phyloP scores from a whole-genome alignment of 75 land plant species.

The Cunninghamia lanceolata region DNA sequence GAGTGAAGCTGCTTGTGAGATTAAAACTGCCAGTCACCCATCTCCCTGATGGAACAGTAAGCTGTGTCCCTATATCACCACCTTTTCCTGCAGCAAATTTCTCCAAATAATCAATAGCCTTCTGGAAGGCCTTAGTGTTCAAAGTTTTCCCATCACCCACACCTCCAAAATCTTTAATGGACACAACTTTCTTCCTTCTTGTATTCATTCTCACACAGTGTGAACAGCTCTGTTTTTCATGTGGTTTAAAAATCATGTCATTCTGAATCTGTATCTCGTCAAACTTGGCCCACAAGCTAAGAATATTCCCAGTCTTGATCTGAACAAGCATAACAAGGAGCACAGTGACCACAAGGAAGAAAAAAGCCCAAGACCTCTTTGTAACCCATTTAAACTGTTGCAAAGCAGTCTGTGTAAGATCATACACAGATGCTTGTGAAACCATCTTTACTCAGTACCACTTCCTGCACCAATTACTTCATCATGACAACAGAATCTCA shows the following conservation, averaged over 20 bases:
- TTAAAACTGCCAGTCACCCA: slow-evolving; percentile 84
- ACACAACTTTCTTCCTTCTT: slow-evolving; percentile 12
- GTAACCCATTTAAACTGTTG: neutral
- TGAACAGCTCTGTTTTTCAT: neutral
- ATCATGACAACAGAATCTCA: neutral
- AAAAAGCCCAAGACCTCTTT: neutral
- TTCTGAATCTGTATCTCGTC: neutral
- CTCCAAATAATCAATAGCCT: slow-evolving; percentile 34
- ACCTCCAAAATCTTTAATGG: slow-evolving; percentile 63
- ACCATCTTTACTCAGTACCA: neutral
- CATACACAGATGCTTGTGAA: neutral
- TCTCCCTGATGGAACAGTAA: slow-evolving; percentile 58
- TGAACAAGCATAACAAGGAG: neutral
- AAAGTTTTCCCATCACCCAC: slow-evolving; percentile 73
- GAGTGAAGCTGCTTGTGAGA: slow-evolving; percentile 76
- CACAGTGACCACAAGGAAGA: neutral
- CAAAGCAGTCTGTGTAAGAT: neutral
- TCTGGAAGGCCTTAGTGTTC: slow-evolving; percentile 60
- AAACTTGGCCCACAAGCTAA: neutral
- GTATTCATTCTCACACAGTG: neutral
- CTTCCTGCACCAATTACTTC: neutral
- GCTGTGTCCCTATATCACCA: slow-evolving; percentile 32
- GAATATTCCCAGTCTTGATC: neutral
- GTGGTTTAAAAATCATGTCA: neutral
- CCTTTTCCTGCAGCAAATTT: slow-evolving; percentile 19